Evolutionary conservation across 345 rosid species (phyloP).

Genomic region (Mangifera indica): DNA sequence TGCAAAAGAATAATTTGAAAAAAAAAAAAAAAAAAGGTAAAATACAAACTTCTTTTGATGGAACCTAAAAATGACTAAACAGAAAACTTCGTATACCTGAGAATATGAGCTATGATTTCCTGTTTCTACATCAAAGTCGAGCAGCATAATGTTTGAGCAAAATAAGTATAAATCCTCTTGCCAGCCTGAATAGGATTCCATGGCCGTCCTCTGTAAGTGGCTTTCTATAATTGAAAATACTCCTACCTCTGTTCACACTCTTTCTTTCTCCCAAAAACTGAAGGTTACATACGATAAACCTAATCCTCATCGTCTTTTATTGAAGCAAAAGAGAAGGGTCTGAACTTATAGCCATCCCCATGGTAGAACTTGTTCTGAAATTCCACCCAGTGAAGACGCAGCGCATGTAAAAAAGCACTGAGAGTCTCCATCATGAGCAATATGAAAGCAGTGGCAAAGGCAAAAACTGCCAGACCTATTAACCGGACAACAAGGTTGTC

Average conservation of each 20-base stretch:
- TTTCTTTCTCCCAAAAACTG: neutral
- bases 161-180: constrained; percentile 11
- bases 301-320: constrained; percentile 68
- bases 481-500: constrained; percentile 67
- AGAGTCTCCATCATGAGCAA: constrained; percentile 96
- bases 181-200: constrained; percentile 15
- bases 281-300: constrained; percentile 15
- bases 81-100: constrained; percentile 22
- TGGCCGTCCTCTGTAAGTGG: constrained; percentile 14
- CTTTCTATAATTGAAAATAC: constrained; percentile 12
- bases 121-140: constrained; percentile 26
- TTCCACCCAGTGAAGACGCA: constrained; percentile 99
- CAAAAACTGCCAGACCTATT: constrained; percentile 78
- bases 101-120: constrained; percentile 26
- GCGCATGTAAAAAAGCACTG: constrained; percentile 90
- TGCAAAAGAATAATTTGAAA: constrained; percentile 9
- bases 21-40: constrained; percentile 5
- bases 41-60: constrained; percentile 8
- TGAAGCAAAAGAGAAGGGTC: constrained; percentile 77
- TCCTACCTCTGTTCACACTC: constrained; percentile 5
- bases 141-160: constrained; percentile 20
- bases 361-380: constrained; percentile 85
- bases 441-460: constrained; percentile 93
- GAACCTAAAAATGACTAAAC: constrained; percentile 8
- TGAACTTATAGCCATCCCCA: constrained; percentile 96